A percentile compares a stretch with the other conserved stretches of the same genome.
Evolutionary conservation across 1,139 yeast genomes (phyloP).

Genomic region (Eremothecium gossypii): DNA sequence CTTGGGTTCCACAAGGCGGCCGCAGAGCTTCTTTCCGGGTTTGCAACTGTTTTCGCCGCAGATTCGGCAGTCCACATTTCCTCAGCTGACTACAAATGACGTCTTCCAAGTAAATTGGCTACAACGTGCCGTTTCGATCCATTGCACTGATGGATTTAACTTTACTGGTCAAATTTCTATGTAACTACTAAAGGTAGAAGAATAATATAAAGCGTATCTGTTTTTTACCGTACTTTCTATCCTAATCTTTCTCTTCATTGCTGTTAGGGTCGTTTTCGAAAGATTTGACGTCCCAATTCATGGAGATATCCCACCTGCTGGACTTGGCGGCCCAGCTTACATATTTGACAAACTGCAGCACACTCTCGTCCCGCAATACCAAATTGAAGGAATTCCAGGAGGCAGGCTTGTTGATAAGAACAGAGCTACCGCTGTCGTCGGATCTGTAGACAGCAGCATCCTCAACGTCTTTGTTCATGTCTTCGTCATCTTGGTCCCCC

Average conservation of each 20-base stretch:
- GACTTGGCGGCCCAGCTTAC: constrained; percentile 85
- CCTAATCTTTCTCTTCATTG: constrained; percentile 16
- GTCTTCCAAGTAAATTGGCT: not conserved
- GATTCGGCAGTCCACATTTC: constrained; percentile 1
- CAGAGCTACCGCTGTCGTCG: constrained; percentile 67
- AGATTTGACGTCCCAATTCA: constrained; percentile 66
- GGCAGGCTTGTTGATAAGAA: constrained; percentile 72
- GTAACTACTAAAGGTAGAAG: too few relatives aligned
- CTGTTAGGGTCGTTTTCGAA: constrained; percentile 33
- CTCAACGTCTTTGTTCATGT: constrained; percentile 29
- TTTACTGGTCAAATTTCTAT: too few relatives aligned
- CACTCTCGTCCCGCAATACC: constrained; percentile 75
- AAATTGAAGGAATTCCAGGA: constrained; percentile 72
- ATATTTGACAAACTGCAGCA: constrained; percentile 84
- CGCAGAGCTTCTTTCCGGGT: constrained; percentile 54
- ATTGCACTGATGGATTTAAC: too few relatives aligned
- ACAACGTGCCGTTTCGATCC: not conserved
- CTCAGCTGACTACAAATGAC: not conserved
- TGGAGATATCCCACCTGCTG: constrained; percentile 82
- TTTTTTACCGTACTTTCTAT: not conserved
- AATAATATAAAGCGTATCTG: too few relatives aligned
- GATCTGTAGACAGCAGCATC: constrained; percentile 38
- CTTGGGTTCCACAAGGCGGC: constrained; percentile 77
- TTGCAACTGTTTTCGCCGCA: constrained; percentile 20
- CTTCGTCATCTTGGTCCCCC: constrained; percentile 48